A percentile compares a stretch with the other conserved stretches of the same genome.
phyloP scores from a whole-genome alignment of 139 green algal genomes.

The Tetraselmis chui region DNA sequence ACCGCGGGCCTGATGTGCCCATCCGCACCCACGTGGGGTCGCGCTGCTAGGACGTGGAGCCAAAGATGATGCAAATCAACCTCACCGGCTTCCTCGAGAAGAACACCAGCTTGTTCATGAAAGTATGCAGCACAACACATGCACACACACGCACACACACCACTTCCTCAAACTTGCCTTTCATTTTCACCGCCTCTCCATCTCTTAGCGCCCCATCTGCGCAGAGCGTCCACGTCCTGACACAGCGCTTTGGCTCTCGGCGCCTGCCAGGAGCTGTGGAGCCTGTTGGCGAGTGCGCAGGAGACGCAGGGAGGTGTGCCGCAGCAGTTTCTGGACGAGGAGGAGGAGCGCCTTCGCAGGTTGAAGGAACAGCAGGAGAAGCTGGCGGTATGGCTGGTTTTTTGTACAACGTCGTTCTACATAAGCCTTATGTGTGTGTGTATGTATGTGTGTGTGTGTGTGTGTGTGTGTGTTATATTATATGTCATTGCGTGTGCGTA shows the following conservation, averaged over 20 bases:
- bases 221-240: too few species aligned
- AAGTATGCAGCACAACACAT: too few species aligned
- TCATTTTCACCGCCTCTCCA: conserved; percentile 3
- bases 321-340: conserved; percentile 72
- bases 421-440: background rate
- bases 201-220: too few species aligned
- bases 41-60: conserved; percentile 59
- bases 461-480: background rate
- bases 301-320: conserved; percentile 65
- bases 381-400: conserved; percentile 35
- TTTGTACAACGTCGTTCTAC: background rate
- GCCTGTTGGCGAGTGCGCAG: conserved; percentile 63
- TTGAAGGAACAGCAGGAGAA: conserved; percentile 40
- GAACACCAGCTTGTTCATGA: conserved; percentile 84
- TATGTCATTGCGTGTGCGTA: background rate
- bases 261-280: conserved; percentile 91
- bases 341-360: conserved; percentile 55
- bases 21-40: too few species aligned
- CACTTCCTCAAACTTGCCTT: background rate
- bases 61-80: conserved; percentile 72
- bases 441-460: background rate
- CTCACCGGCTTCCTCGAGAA: conserved; percentile 85
- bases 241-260: too few species aligned
- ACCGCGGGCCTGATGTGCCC: too few species aligned
- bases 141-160: background rate